Conservation (phyloP, 306 rosid species). For the Trifolium pratense region DNA sequence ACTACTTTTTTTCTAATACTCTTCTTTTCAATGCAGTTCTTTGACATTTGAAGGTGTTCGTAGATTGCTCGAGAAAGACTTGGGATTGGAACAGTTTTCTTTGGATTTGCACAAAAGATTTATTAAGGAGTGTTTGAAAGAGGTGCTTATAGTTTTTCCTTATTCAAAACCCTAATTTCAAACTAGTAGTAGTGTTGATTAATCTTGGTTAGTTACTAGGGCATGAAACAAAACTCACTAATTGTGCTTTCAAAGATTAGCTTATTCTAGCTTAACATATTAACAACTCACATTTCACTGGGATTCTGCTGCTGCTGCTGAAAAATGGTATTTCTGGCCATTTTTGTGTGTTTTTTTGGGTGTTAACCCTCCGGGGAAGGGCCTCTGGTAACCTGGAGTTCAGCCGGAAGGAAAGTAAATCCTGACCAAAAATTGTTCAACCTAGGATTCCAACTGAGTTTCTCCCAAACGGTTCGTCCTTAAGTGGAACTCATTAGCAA, state of each 20-base stretch:
- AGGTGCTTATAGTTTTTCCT: conserved; percentile 52
- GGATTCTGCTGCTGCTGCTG: neutral
- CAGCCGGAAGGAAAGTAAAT: too few species aligned
- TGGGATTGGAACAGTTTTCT: conserved; percentile 65
- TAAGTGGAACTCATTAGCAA: too few species aligned
- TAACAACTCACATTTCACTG: neutral
- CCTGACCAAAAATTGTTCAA: too few species aligned
- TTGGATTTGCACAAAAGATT: conserved; percentile 85
- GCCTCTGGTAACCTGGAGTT: too few species aligned
- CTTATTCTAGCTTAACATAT: neutral
- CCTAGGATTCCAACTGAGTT: too few species aligned
- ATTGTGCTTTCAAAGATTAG: neutral
- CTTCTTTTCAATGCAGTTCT: conserved; percentile 66
- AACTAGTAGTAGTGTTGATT: neutral
- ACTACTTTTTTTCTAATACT: conserved; percentile 10
- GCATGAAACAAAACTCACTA: neutral
- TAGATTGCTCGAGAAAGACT: conserved; percentile 86
- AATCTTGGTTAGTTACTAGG: neutral
- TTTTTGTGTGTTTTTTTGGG: too few species aligned
- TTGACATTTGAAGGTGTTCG: conserved; percentile 93
- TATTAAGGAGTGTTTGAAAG: conserved; percentile 72
- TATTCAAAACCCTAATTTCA: conserved; percentile 32
- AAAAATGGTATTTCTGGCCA: too few species aligned
- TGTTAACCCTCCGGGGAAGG: too few species aligned
- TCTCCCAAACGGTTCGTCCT: too few species aligned